Evolutionary conservation across 2,329 filamentous ascomycete species (phyloP), one percentile per base, ranked within the genome.

Genomic region (Aspergillus sp.): DNA sequence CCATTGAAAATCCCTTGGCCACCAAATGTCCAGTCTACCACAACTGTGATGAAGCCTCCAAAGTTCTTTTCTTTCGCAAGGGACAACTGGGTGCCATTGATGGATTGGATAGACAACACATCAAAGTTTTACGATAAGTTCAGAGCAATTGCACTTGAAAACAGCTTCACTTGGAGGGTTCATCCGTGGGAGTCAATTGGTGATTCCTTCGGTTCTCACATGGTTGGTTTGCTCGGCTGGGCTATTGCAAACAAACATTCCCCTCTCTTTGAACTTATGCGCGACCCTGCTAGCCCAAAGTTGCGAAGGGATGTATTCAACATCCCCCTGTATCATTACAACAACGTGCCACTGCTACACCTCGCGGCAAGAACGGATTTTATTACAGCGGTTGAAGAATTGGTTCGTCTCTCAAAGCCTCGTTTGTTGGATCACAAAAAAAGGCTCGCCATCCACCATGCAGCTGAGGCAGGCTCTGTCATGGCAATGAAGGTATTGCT

Each of bases 221-320:
- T 48, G 22, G 19, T 22, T 48, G 46, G 46, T 9, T 5, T 48
- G 17, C 19, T 28, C 13, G 46, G 46, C 3, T 48, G 46, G 46
- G 46, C 46, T 7, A 23, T 48, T 25, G 46, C 17, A 8, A 28
- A 48, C n/a, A 22, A 23, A 13, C 46, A 48, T 25, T 7, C 6
- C 46, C 34, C 34, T 4, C 34, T 38, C 34, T 92, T 25, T 28
- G 53, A 9, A 45, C 46, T 49, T 7, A n/a, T 49, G 19, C n/a
- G 22, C 7, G 46, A 49, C 7, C 46, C 46, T 25, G 46, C 22
- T 11, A 3, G 19, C 22, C 46, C 46, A 6, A 7, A 6, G 3
- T 11, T 49, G 13, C 46, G 46, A 15, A 15, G 15, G 22, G 46
- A 49, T 3, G 46, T 49, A 23, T 49, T 49, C 46, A 49, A 49